A percentile compares a stretch with the other conserved stretches of the same genome.
Evolutionary conservation across 1,139 yeast genomes (phyloP).

Genomic region (Candida sanyaensis): DNA sequence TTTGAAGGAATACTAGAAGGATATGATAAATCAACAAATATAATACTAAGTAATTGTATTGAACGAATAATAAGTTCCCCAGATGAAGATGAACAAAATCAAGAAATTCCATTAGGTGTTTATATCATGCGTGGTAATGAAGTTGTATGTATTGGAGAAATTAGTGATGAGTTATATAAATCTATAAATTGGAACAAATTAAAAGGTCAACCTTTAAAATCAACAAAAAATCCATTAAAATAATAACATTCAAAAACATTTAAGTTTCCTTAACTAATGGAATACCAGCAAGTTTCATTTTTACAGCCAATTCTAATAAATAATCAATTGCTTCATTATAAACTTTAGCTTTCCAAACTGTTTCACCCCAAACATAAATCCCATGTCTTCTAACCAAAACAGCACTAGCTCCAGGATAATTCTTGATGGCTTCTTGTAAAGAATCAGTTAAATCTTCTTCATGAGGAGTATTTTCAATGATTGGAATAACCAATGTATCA

Average conservation of each 20-base stretch:
- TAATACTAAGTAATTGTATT: slow-evolving; percentile 61
- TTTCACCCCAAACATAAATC: slow-evolving; percentile 93
- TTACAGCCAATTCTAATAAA: slow-evolving; percentile 78
- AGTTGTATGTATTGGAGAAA: slow-evolving; percentile 74
- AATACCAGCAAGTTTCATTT: slow-evolving; percentile 68
- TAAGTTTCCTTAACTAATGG: slow-evolving; percentile 39
- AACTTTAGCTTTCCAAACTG: slow-evolving; percentile 89
- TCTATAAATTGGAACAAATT: slow-evolving; percentile 61
- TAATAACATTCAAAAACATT: background rate
- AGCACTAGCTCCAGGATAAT: slow-evolving; percentile 80
- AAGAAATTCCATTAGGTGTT: slow-evolving; percentile 56
- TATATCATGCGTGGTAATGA: slow-evolving; percentile 80
- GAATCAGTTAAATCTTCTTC: slow-evolving; percentile 82
- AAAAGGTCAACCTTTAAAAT: slow-evolving; percentile 36
- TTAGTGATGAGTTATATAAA: slow-evolving; percentile 54
- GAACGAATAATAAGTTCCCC: slow-evolving; percentile 47
- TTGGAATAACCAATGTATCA: slow-evolving; percentile 81
- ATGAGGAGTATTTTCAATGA: slow-evolving; percentile 85
- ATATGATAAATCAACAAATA: slow-evolving; percentile 77
- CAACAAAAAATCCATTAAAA: slow-evolving; percentile 44
- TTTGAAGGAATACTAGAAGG: slow-evolving; percentile 77
- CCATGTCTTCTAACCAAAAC: slow-evolving; percentile 93
- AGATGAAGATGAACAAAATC: slow-evolving; percentile 48
- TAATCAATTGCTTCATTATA: slow-evolving; percentile 94
- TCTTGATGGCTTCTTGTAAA: slow-evolving; percentile 60